Conservation (phyloP, 768 basidiomycete species). For the Chiua virens region DNA sequence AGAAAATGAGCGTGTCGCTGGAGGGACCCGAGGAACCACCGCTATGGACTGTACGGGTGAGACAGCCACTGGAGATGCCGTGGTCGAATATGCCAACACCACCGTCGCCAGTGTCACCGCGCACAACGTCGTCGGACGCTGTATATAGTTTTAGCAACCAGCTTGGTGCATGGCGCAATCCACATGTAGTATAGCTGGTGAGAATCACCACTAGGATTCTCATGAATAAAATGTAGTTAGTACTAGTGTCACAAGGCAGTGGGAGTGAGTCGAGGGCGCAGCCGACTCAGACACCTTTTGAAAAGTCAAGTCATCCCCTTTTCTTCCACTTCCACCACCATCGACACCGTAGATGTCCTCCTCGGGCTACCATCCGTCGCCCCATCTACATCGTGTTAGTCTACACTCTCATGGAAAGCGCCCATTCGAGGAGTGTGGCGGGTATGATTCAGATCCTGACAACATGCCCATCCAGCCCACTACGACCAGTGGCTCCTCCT, state of each 20-base stretch:
- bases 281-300: constrained; percentile 2
- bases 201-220: too few species aligned
- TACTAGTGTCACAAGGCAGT: neutral
- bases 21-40: neutral
- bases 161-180: neutral
- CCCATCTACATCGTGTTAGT: constrained; percentile 25
- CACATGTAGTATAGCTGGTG: constrained; percentile 12
- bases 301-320: constrained; percentile 2
- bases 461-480: constrained; percentile 24
- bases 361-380: constrained; percentile 20
- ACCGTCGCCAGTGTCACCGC: constrained; percentile 7
- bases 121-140: constrained; percentile 1
- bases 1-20: constrained; percentile 4
- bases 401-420: constrained; percentile 31
- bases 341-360: constrained; percentile 22
- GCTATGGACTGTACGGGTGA: neutral
- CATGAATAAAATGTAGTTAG: neutral
- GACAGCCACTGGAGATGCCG: too few species aligned
- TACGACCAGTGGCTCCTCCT: constrained; percentile 25
- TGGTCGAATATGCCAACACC: constrained; percentile 1
- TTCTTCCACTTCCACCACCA: constrained; percentile 18
- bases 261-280: constrained; percentile 10
- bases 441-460: constrained; percentile 34
- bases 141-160: constrained; percentile 1
- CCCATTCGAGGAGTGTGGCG: constrained; percentile 34